These are phyloP conservation scores for Rosa persica DNA, from an alignment of 306 rosid genomes.

Conservation along the genomic window DNA sequence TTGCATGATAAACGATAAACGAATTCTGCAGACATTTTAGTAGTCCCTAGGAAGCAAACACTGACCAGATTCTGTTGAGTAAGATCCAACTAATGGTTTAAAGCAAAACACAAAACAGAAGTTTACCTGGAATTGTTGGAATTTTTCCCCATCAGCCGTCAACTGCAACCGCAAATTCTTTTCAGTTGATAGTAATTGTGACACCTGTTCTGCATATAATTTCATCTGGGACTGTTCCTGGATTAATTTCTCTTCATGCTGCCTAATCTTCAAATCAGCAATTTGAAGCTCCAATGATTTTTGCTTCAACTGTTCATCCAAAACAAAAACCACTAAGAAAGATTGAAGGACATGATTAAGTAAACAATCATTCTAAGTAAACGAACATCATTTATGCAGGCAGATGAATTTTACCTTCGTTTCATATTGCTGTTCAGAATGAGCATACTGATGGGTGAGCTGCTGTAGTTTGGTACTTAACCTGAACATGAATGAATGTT, in stretches of 20 bases:
- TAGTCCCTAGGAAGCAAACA: slow-evolving; percentile 12
- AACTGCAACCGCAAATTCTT: slow-evolving; percentile 76
- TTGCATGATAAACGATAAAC: not conserved
- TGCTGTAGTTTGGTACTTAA: slow-evolving; percentile 80
- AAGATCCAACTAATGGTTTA: slow-evolving; percentile 8
- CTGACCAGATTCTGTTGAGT: slow-evolving; percentile 14
- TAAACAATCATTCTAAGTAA: slow-evolving; percentile 6
- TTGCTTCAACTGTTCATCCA: slow-evolving; percentile 78
- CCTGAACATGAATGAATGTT: slow-evolving; percentile 44
- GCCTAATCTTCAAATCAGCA: slow-evolving; percentile 80
- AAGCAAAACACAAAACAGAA: slow-evolving; percentile 17
- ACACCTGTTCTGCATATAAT: slow-evolving; percentile 86
- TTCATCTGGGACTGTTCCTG: slow-evolving; percentile 91
- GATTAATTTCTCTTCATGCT: slow-evolving; percentile 73
- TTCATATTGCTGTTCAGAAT: slow-evolving; percentile 75
- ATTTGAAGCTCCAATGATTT: slow-evolving; percentile 88
- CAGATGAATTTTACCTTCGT: slow-evolving; percentile 58
- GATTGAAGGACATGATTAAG: slow-evolving; percentile 20
- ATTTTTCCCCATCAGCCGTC: slow-evolving; percentile 93
- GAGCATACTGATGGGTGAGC: slow-evolving; percentile 66
- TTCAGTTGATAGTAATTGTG: slow-evolving; percentile 80
- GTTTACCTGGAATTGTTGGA: slow-evolving; percentile 86
- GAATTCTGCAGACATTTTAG: not conserved
- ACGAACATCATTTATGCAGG: slow-evolving; percentile 7
- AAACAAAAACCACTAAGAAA: slow-evolving; percentile 28